phyloP scores from a whole-genome alignment of 78 protist species.

The Polysphondylium violaceum region DNA sequence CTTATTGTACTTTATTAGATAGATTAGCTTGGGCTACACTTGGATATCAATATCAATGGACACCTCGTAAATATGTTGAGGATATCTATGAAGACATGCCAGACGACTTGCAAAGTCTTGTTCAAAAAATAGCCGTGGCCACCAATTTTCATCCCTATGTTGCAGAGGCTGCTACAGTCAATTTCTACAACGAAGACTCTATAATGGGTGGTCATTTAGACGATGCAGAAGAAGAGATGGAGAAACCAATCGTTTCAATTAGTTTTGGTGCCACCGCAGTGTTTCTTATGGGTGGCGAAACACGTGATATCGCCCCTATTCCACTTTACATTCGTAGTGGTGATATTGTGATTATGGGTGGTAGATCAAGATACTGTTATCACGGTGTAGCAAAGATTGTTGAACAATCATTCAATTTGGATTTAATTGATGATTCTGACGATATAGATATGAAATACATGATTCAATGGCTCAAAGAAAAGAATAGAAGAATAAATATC shows the following conservation, averaged over 20 bases:
- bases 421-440: constrained; percentile 16
- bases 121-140: constrained; percentile 52
- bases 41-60: constrained; percentile 86
- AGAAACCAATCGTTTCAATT: constrained; percentile 81
- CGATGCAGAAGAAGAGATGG: constrained; percentile 84
- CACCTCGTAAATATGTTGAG: constrained; percentile 58
- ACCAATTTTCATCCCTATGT: constrained; percentile 54
- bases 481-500: constrained; percentile 72
- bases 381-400: constrained; percentile 83
- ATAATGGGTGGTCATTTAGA: constrained; percentile 87
- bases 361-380: constrained; percentile 80
- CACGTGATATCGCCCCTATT: constrained; percentile 68
- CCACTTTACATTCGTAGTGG: constrained; percentile 77
- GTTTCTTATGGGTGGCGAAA: constrained; percentile 80
- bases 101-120: constrained; percentile 45
- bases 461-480: constrained; percentile 66
- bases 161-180: constrained; percentile 79
- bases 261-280: constrained; percentile 79
- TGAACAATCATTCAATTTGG: constrained; percentile 48
- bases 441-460: constrained; percentile 18
- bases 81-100: constrained; percentile 64
- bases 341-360: constrained; percentile 84
- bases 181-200: constrained; percentile 79
- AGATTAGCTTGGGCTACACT: constrained; percentile 76
- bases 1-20: constrained; percentile 44